Base-by-base conservation (phyloP, 352 stramenopile genomes). In the Globisporangium lucens region DNA sequence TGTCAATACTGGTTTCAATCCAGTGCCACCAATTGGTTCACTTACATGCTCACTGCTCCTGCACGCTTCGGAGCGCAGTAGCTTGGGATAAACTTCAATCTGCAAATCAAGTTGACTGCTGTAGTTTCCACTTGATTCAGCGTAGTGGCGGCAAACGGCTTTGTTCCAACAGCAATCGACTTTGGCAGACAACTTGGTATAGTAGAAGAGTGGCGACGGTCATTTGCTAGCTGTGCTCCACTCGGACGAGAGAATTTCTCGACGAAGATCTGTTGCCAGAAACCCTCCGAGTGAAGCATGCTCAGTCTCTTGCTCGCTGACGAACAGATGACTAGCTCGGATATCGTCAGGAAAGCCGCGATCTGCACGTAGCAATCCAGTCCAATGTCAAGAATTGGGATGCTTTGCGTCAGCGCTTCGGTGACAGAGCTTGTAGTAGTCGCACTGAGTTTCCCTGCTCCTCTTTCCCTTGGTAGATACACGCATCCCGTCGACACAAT, bases 341-440 rank as follows among this genome's bases (percentile, higher is more conserved):
- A 61, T 6, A 75, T 65, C 3, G 67, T 72, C 9, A 88, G 43
- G 56, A 85, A 79, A 6, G 66, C 65, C 0, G 68, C 77, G 20
- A 88, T 41, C 20, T 84, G 75, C 0, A 68, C 65, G 24, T 77
- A 82, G 24, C 65, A 76, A 41, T 86, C 72, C 1, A 59, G 24
- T 15, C 78, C 74, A 10, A 83, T 29, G 9, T 61, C 38, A 17
- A 72, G 22, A 2, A 62, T 55, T 4, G 59, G 43, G 4, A 56
- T 61, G 7, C 4, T 38, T 24, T 38, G 27, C 3, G 7, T 38
- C 35, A 46, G 30, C 9, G 47, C 20, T 43, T 56, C 47, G 4
- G 35, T 24, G 20, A 46, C 30, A 36, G 61, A 56, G 3, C 7
- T 24, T 41, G 13, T 30, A 30, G 36, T 22, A 27, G 46, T 43